Conservation (phyloP, 139 green algal species). For the Limnomonas spitsbergensis region DNA sequence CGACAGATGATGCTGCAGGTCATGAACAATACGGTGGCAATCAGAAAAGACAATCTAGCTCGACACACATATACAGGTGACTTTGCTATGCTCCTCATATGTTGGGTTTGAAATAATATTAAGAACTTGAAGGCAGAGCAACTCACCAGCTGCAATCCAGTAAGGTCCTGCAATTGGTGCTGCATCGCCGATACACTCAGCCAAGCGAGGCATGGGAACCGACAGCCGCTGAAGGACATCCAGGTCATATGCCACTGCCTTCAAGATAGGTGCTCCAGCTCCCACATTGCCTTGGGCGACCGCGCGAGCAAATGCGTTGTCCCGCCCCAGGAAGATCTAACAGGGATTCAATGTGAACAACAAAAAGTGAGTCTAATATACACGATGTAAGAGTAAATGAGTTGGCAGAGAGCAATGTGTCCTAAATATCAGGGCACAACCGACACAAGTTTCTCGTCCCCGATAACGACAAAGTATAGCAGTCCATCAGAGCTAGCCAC, state of each 20-base stretch:
- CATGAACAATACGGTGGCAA: background rate
- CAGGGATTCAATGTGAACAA: background rate
- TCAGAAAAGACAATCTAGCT: background rate
- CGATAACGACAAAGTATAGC: background rate
- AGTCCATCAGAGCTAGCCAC: background rate
- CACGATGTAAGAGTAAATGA: background rate
- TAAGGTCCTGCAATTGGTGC: conserved; percentile 40
- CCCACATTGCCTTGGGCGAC: conserved; percentile 48
- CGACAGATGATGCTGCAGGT: background rate
- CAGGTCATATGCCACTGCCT: conserved; percentile 53
- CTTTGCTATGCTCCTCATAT: no score
- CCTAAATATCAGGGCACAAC: background rate
- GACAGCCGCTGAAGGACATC: conserved; percentile 46
- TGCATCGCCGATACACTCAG: conserved; percentile 39
- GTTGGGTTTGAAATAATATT: background rate
- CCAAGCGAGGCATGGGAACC: conserved; percentile 22
- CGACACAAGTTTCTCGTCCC: no score
- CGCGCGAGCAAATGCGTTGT: conserved; percentile 55
- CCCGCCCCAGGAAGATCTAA: conserved; percentile 41
- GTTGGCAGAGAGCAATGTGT: background rate
- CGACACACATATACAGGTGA: no score
- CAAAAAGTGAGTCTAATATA: background rate
- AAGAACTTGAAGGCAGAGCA: background rate
- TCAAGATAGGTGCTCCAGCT: conserved; percentile 30
- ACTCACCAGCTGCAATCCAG: conserved; percentile 39